These are phyloP conservation scores for Kwoniella europaea DNA, from an alignment of 768 basidiomycete genomes.

Conservation along the genomic window DNA sequence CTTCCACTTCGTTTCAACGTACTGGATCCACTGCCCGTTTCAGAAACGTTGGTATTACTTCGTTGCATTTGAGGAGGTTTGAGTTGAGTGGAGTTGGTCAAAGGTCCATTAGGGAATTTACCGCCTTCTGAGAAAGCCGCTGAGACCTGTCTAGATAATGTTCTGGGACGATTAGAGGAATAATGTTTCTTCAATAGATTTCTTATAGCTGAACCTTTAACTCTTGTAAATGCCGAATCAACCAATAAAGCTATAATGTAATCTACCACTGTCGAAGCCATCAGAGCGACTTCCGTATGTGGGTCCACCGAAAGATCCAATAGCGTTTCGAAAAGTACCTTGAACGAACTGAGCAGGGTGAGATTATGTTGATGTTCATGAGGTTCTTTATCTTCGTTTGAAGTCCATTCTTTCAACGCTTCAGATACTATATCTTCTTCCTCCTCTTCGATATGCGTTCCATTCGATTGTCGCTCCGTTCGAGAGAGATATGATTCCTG, in stretches of 20 bases:
- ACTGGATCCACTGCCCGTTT: conserved; percentile 12
- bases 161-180: conserved; percentile 21
- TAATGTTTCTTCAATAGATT: conserved; percentile 24
- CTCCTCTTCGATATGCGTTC: not conserved
- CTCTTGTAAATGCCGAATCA: conserved; percentile 81
- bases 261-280: conserved; percentile 88
- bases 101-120: conserved; percentile 22
- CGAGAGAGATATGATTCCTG: conserved; percentile 65
- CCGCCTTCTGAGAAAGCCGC: conserved; percentile 24
- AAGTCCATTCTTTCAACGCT: conserved; percentile 26
- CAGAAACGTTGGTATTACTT: conserved; percentile 37
- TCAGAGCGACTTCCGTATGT: conserved; percentile 86
- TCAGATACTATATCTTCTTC: conserved; percentile 26
- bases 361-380: conserved; percentile 75
- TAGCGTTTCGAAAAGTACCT: conserved; percentile 85
- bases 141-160: conserved; percentile 24
- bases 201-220: conserved; percentile 70
- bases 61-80: conserved; percentile 35
- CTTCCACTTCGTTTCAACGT: conserved; percentile 51
- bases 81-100: not conserved
- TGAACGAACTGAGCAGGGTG: conserved; percentile 86
- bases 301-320: conserved; percentile 91
- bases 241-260: conserved; percentile 87
- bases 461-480: conserved; percentile 2
- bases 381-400: conserved; percentile 64